Evolutionary conservation across 106 monocot genomes (phyloP).

Genomic region (Xerophyta viscosa): DNA sequence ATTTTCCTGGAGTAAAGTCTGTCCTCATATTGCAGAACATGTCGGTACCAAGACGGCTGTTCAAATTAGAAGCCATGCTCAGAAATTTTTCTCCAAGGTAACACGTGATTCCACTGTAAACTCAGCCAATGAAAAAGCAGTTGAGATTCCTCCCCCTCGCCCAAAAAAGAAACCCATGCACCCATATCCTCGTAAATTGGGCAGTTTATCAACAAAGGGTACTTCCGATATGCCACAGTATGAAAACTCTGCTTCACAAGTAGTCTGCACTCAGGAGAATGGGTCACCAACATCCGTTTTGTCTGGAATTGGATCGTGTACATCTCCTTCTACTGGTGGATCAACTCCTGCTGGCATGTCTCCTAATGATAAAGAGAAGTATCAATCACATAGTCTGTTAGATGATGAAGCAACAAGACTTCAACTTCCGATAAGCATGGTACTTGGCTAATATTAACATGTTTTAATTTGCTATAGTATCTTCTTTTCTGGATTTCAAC

Average conservation of each 20-base stretch:
- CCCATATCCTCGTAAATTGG: constrained; percentile 82
- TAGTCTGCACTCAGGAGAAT: constrained; percentile 37
- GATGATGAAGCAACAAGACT: constrained; percentile 15
- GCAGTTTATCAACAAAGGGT: constrained; percentile 16
- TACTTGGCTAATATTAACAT: not conserved
- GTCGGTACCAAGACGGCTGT: constrained; percentile 71
- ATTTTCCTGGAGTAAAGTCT: no score
- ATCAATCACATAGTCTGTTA: not conserved
- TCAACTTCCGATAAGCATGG: not conserved
- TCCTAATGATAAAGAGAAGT: constrained; percentile 26
- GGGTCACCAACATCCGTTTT: constrained; percentile 74
- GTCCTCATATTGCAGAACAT: constrained; percentile 46
- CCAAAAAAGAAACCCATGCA: constrained; percentile 74
- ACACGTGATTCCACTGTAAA: constrained; percentile 26
- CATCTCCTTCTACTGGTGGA: constrained; percentile 34
- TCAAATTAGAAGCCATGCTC: constrained; percentile 81
- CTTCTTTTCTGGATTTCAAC: no score
- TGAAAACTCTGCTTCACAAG: constrained; percentile 19
- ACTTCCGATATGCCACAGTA: constrained; percentile 7
- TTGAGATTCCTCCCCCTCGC: constrained; percentile 87
- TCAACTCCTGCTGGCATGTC: no score
- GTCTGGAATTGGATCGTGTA: constrained; percentile 29
- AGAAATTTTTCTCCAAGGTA: constrained; percentile 86
- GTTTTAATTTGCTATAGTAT: not conserved
- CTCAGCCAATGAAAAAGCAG: constrained; percentile 13